Percentiles rank a stretch among this genome's conserved stretches.
These are phyloP conservation scores for Dendrobium officinale DNA, from an alignment of 106 monocot genomes.

Conservation along the genomic window DNA sequence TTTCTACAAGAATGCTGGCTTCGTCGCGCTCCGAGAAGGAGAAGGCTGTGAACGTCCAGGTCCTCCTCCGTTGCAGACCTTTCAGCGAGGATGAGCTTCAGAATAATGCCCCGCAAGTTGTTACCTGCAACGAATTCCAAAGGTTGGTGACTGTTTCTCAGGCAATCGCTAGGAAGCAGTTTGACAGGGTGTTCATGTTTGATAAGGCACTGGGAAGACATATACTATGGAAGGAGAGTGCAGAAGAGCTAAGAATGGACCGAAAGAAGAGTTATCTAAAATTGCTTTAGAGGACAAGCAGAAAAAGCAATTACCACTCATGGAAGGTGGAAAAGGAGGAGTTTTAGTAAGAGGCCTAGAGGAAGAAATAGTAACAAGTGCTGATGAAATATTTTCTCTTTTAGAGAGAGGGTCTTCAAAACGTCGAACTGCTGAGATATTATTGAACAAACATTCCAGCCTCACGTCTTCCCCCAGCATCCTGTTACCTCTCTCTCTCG, in stretches of 20 bases:
- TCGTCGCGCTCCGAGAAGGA: slow-evolving; percentile 76
- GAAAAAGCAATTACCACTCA: slow-evolving; percentile 81
- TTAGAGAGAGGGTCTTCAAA: slow-evolving; percentile 93
- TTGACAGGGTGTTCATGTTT: slow-evolving; percentile 90
- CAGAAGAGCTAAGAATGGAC: slow-evolving; percentile 62
- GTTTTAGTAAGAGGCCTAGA: slow-evolving; percentile 93
- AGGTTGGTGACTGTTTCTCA: slow-evolving; percentile 81
- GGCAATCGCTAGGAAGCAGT: slow-evolving; percentile 77
- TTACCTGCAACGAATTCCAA: slow-evolving; percentile 89
- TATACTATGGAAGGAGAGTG: slow-evolving; percentile 99
- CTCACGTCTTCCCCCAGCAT: too few species aligned
- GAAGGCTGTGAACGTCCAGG: slow-evolving; percentile 96
- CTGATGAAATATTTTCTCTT: slow-evolving; percentile 79
- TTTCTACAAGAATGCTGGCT: neutral
- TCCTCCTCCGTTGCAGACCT: slow-evolving; percentile 95
- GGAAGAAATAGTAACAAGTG: slow-evolving; percentile 93
- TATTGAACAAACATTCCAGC: slow-evolving; percentile 98
- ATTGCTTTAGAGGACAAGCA: slow-evolving; percentile 68
- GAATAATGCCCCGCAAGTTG: slow-evolving; percentile 83
- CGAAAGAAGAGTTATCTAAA: slow-evolving; percentile 77
- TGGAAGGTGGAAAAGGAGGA: slow-evolving; percentile 99
- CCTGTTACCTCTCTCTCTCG: too few species aligned
- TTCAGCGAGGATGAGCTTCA: slow-evolving; percentile 84
- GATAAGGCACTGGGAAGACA: slow-evolving; percentile 98
- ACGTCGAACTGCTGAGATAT: slow-evolving; percentile 89